These are phyloP conservation scores for Alternaria viburni DNA, from an alignment of 2,329 filamentous ascomycete genomes.

Conservation along the genomic window DNA sequence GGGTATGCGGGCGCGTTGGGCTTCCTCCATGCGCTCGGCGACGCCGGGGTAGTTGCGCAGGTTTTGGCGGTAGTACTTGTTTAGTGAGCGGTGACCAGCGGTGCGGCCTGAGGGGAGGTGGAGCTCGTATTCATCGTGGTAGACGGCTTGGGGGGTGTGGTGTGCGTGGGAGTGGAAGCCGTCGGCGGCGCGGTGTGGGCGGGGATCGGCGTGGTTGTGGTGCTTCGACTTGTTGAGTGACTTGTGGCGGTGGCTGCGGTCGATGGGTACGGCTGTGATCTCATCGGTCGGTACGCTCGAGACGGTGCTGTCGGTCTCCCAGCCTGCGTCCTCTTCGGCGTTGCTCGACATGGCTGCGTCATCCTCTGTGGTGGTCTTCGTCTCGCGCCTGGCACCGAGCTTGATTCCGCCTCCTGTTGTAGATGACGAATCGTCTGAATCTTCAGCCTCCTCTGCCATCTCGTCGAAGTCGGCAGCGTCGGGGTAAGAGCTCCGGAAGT, in stretches of 20 bases:
- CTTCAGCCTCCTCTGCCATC: conserved; percentile 45
- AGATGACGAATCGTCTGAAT: conserved; percentile 55
- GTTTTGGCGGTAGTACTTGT: conserved; percentile 92
- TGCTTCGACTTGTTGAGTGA: conserved; percentile 75
- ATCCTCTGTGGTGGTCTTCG: conserved; percentile 47
- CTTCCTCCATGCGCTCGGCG: conserved; percentile 71
- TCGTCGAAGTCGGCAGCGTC: conserved; percentile 72
- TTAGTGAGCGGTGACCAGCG: conserved; percentile 86
- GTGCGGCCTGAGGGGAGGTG: conserved; percentile 89
- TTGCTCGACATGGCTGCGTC: conserved; percentile 52
- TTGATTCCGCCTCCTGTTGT: conserved; percentile 67
- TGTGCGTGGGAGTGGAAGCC: conserved; percentile 85
- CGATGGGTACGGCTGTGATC: conserved; percentile 77
- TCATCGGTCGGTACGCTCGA: conserved; percentile 89
- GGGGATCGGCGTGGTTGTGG: conserved; percentile 73
- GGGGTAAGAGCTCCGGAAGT: conserved; percentile 94
- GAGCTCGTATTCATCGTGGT: conserved; percentile 91
- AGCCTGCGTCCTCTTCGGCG: conserved; percentile 77
- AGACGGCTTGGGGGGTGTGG: conserved; percentile 73
- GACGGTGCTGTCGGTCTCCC: conserved; percentile 91
- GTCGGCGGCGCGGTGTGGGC: conserved; percentile 75
- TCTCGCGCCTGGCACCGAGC: conserved; percentile 67
- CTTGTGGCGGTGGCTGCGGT: conserved; percentile 74
- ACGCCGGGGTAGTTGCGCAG: conserved; percentile 80
- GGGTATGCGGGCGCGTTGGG: conserved; percentile 59